phyloP scores from a whole-genome alignment of 1,284 basidiomycete genomes.

The Ustilago bromivora region DNA sequence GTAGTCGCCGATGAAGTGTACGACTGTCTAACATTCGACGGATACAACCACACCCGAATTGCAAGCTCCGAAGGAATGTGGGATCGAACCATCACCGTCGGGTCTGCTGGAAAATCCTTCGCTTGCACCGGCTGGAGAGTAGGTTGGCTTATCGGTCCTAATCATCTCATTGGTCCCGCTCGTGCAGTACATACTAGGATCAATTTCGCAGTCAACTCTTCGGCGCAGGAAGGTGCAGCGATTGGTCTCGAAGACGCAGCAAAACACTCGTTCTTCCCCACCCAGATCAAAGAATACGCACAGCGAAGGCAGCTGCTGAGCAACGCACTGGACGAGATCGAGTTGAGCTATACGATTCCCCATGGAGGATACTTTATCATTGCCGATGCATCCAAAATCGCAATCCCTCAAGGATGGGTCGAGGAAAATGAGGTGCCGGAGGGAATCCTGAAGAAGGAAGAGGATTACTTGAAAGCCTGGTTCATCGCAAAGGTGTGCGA shows the following conservation, averaged over 20 bases:
- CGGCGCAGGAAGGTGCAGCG: conserved; percentile 76
- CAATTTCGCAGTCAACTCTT: conserved; percentile 92
- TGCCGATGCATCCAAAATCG: conserved; percentile 83
- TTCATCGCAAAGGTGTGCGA: conserved; percentile 67
- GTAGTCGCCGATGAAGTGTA: conserved; percentile 95
- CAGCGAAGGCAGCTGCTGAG: conserved; percentile 82
- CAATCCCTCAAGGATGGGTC: conserved; percentile 85
- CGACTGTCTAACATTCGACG: conserved; percentile 91
- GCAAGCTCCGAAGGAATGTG: conserved; percentile 87
- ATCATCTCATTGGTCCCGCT: conserved; percentile 84
- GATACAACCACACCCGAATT: conserved; percentile 87
- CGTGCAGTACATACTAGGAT: conserved; percentile 92
- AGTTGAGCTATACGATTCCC: conserved; percentile 77
- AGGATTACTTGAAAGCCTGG: conserved; percentile 82
- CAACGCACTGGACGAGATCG: conserved; percentile 84
- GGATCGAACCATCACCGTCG: conserved; percentile 88
- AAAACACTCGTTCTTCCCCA: conserved; percentile 82
- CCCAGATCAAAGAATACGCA: conserved; percentile 82
- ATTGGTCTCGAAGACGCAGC: conserved; percentile 77
- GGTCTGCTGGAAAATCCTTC: conserved; percentile 86
- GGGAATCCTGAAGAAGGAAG: conserved; percentile 81
- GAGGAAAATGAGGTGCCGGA: conserved; percentile 84
- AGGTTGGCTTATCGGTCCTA: conserved; percentile 92
- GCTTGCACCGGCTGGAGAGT: conserved; percentile 98
- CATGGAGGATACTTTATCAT: conserved; percentile 65